Conservation (phyloP, 257 asterid species). For the Paraleonurus japonicus region DNA sequence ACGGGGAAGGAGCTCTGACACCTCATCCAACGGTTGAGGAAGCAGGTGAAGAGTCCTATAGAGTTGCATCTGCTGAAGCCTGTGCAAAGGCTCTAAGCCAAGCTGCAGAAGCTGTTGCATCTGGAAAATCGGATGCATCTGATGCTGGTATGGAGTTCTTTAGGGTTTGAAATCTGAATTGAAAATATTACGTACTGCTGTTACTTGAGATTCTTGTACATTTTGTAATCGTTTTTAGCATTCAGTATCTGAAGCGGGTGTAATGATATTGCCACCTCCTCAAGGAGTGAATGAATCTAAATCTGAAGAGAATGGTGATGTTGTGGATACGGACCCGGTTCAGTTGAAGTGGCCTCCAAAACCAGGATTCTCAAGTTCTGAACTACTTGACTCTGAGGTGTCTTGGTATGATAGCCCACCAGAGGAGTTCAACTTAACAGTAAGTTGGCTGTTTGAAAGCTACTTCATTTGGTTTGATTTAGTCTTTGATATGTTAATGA, state of each 20-base stretch:
- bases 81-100: constrained; percentile 76
- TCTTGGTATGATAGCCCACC: constrained; percentile 87
- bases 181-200: not conserved
- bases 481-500: not conserved
- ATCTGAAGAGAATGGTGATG: constrained; percentile 38
- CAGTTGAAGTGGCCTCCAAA: constrained; percentile 70
- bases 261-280: constrained; percentile 59
- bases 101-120: constrained; percentile 87
- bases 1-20: constrained; percentile 27
- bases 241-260: constrained; percentile 80
- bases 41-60: constrained; percentile 39
- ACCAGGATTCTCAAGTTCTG: constrained; percentile 51
- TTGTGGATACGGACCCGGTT: constrained; percentile 42
- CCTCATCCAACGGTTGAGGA: constrained; percentile 35
- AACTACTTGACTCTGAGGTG: constrained; percentile 65
- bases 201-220: constrained; percentile 22
- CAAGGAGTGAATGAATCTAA: constrained; percentile 39
- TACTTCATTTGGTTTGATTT: not conserved
- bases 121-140: constrained; percentile 56
- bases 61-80: constrained; percentile 82
- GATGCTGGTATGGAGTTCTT: constrained; percentile 61
- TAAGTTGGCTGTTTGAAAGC: constrained; percentile 39
- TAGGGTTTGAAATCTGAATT: constrained; percentile 1
- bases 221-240: constrained; percentile 23
- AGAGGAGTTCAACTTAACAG: constrained; percentile 62